Conservation (phyloP, 768 basidiomycete species). For the Mycena chlorophos region DNA sequence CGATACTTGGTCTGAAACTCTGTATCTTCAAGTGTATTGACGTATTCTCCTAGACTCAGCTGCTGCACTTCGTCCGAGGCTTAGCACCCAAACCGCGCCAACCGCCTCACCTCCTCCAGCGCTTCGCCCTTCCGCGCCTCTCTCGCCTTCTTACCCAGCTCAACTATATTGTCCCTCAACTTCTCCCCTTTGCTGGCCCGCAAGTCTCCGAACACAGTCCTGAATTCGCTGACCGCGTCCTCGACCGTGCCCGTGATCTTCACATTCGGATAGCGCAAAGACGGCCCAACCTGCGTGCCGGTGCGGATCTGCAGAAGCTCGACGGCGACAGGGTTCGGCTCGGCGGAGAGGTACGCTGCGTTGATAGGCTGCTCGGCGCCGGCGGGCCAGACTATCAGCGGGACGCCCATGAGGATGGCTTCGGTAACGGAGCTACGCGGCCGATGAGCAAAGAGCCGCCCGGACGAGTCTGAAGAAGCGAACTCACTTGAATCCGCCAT, state of each 20-base stretch:
- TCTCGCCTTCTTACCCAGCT: neutral
- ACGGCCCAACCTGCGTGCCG: constrained; percentile 2
- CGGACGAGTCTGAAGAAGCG: neutral
- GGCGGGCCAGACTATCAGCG: constrained; percentile 7
- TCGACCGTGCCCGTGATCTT: constrained; percentile 3
- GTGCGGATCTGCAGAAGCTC: constrained; percentile 8
- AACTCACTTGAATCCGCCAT: constrained; percentile 12
- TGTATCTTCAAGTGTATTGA: too few relatives aligned
- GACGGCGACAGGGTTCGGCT: constrained; percentile 2
- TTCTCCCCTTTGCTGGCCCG: neutral
- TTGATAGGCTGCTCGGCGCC: constrained; percentile 10
- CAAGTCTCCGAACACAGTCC: neutral
- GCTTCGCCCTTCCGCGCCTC: neutral
- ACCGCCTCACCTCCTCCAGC: neutral
- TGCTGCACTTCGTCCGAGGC: too few relatives aligned
- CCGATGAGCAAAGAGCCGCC: neutral
- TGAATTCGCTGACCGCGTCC: constrained; percentile 5
- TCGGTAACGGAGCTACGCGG: constrained; percentile 3
- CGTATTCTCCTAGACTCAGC: too few relatives aligned
- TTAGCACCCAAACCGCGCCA: neutral
- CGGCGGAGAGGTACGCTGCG: constrained; percentile 5
- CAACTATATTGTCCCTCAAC: neutral
- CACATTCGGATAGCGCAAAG: neutral
- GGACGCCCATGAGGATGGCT: constrained; percentile 9
- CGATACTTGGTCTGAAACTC: too few relatives aligned